A percentile compares a stretch with the other conserved stretches of the same genome.
Conservation (phyloP, 1,284 basidiomycete species). For the Cutaneotrichosporon sp. region DNA sequence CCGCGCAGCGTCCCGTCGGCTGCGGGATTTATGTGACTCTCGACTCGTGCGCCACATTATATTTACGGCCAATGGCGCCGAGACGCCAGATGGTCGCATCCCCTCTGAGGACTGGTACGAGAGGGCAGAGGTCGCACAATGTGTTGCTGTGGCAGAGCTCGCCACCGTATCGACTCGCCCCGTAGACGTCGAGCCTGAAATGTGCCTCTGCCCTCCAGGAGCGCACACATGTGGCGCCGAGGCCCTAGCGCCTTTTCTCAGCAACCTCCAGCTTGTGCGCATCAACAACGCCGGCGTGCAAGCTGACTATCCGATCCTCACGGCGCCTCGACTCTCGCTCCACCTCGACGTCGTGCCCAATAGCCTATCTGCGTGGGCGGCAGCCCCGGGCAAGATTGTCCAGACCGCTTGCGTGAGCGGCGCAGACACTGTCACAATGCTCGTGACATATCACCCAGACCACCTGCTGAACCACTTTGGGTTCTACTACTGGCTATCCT, state of each 20-base stretch:
- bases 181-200: background rate
- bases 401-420: background rate
- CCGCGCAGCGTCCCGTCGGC: background rate
- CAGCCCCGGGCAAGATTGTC: background rate
- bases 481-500: background rate
- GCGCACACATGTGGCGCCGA: background rate
- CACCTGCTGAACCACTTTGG: conserved; percentile 4
- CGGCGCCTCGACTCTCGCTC: background rate
- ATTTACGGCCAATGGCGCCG: background rate
- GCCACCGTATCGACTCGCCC: background rate
- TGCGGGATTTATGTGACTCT: background rate
- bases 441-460: conserved; percentile 1
- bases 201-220: background rate
- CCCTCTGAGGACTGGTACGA: conserved; percentile 7
- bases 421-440: background rate
- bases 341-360: background rate
- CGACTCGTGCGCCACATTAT: conserved; percentile 2
- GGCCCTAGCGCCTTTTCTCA: conserved; percentile 1
- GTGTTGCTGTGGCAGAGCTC: background rate
- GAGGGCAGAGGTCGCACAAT: background rate
- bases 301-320: background rate
- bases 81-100: conserved; percentile 1
- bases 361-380: background rate
- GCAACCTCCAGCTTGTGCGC: conserved; percentile 2
- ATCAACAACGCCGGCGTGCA: conserved; percentile 1